These are phyloP conservation scores for Didymella lethalis DNA, from an alignment of 2,329 filamentous ascomycete species.

Conservation along the genomic window DNA sequence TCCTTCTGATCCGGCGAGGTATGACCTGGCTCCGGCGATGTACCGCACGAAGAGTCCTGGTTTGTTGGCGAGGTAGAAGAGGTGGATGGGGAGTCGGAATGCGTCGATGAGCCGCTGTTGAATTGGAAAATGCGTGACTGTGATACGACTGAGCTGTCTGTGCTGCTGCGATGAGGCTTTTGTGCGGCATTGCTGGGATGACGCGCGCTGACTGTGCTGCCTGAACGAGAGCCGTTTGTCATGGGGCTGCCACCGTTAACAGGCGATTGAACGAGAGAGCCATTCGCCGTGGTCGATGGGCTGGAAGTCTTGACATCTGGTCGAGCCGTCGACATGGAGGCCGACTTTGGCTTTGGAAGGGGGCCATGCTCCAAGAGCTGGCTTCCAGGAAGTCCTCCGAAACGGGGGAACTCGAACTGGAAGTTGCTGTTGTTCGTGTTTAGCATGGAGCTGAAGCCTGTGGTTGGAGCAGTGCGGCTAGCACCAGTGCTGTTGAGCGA, in stretches of 20 bases:
- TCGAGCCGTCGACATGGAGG: constrained; percentile 38
- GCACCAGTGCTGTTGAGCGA: constrained; percentile 64
- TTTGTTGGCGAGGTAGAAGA: constrained; percentile 61
- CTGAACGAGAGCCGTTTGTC: constrained; percentile 44
- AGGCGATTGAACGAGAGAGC: constrained; percentile 39
- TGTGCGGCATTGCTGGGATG: constrained; percentile 29
- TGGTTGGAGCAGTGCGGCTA: constrained; percentile 57
- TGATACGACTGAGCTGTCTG: constrained; percentile 52
- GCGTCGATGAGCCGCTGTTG: constrained; percentile 57
- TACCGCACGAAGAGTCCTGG: constrained; percentile 70
- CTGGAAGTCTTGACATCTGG: constrained; percentile 48
- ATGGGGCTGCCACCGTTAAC: constrained; percentile 44
- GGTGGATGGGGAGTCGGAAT: constrained; percentile 60
- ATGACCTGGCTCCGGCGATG: constrained; percentile 77
- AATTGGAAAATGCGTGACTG: constrained; percentile 60
- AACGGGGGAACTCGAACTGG: constrained; percentile 95
- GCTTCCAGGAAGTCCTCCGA: constrained; percentile 69
- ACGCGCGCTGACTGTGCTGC: constrained; percentile 40
- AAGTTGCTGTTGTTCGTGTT: constrained; percentile 72
- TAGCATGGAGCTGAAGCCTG: constrained; percentile 56
- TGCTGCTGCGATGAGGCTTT: constrained; percentile 44
- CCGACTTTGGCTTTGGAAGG: constrained; percentile 43
- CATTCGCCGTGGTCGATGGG: constrained; percentile 43
- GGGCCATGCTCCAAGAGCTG: constrained; percentile 62
- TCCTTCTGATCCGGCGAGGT: constrained; percentile 79